Conservation (phyloP, 2,329 filamentous ascomycete species). For the Talaromyces verruculosus region DNA sequence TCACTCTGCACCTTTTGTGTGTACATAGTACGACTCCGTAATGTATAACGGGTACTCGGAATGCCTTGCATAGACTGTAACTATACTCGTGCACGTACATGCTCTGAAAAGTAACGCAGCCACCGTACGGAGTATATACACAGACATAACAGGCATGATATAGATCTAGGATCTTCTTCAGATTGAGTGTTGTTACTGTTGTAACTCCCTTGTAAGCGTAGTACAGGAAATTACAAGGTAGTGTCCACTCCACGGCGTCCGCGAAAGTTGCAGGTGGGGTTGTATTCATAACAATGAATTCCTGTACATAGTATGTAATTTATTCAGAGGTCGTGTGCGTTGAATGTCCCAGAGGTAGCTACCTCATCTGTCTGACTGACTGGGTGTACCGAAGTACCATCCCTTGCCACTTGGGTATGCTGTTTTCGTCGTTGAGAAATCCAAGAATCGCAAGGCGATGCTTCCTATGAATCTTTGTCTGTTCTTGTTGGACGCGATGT, state of each 20-base stretch:
- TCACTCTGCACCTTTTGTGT: neutral
- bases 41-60: neutral
- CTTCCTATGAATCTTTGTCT: neutral
- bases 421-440: neutral
- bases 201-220: neutral
- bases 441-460: neutral
- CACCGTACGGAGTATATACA: neutral
- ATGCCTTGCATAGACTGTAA: neutral
- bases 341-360: neutral
- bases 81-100: neutral
- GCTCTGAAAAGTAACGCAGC: neutral
- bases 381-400: neutral
- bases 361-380: neutral
- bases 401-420: neutral
- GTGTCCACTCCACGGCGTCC: neutral
- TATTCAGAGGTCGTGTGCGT: neutral
- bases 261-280: constrained; percentile 11
- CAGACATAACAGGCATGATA: neutral
- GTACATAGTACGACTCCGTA: no score
- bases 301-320: constrained; percentile 4
- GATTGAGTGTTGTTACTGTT: neutral
- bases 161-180: neutral
- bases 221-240: neutral
- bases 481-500: neutral
- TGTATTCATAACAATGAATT: constrained; percentile 4